Evolutionary conservation across 805 yeast genomes (phyloP).

Genomic region (Hemisphaericaspora nanyangensis): DNA sequence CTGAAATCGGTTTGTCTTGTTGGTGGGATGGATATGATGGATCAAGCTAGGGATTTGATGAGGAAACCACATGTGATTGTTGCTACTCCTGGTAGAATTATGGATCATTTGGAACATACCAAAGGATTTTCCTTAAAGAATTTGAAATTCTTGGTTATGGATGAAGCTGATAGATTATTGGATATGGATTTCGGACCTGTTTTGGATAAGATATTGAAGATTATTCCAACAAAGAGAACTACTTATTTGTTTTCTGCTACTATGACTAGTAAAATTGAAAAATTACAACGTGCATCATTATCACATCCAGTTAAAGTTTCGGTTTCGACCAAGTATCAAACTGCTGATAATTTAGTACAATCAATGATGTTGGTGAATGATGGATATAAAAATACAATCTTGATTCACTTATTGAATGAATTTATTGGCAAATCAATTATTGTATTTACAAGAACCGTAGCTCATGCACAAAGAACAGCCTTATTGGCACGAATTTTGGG

Average conservation of each 20-base stretch:
- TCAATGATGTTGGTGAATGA: conserved; percentile 87
- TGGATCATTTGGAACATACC: conserved; percentile 92
- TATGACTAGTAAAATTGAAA: conserved; percentile 92
- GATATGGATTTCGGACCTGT: conserved; percentile 98
- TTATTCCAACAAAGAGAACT: conserved; percentile 81
- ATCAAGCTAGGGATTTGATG: conserved; percentile 90
- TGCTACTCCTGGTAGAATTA: conserved; percentile 91
- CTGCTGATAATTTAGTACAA: conserved; percentile 92
- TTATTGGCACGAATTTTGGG: conserved; percentile 75
- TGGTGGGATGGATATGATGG: conserved; percentile 99
- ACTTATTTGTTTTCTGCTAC: conserved; percentile 94
- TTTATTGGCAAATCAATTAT: conserved; percentile 80
- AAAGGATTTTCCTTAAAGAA: conserved; percentile 81
- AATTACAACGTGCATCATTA: conserved; percentile 89
- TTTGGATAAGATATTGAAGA: conserved; percentile 75
- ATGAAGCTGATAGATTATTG: conserved; percentile 92
- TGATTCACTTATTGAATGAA: conserved; percentile 81
- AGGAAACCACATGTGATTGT: conserved; percentile 91
- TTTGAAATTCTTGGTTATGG: conserved; percentile 83
- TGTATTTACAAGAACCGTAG: conserved; percentile 90
- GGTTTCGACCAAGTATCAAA: conserved; percentile 82
- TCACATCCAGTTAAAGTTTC: conserved; percentile 87
- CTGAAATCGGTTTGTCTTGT: conserved; percentile 84
- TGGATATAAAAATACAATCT: conserved; percentile 84
- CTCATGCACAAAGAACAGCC: conserved; percentile 90